These are phyloP conservation scores for Fusarium nematophilum DNA, from an alignment of 2,329 filamentous ascomycete species.

Conservation along the genomic window DNA sequence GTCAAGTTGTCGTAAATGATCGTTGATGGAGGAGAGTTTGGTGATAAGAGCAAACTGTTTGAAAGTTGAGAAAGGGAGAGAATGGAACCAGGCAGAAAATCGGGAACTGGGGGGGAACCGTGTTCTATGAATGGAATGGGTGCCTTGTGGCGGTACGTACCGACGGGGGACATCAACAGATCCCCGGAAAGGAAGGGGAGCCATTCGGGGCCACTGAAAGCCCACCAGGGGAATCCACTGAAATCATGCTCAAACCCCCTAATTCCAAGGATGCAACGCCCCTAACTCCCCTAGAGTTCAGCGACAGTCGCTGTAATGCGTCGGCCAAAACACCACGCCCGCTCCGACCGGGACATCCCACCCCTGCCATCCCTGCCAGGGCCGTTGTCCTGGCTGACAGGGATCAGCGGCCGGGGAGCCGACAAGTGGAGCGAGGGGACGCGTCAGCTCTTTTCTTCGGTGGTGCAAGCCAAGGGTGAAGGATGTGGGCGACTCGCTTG, in stretches of 20 bases:
- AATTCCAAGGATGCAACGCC: conserved; percentile 15
- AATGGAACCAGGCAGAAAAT: conserved; percentile 39
- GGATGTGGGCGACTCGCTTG: conserved; percentile 22
- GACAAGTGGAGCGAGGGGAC: conserved; percentile 42
- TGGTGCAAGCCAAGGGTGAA: conserved; percentile 42
- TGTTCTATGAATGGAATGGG: conserved; percentile 50
- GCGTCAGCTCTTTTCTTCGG: conserved; percentile 44
- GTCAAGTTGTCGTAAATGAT: conserved; percentile 13
- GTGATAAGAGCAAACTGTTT: conserved; percentile 31
- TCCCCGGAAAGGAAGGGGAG: conserved; percentile 23
- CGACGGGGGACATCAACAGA: conserved; percentile 23
- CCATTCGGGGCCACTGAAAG: conserved; percentile 30
- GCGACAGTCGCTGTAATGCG: conserved; percentile 18
- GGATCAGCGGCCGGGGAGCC: conserved; percentile 41
- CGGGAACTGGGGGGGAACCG: conserved; percentile 44
- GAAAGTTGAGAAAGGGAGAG: conserved; percentile 39
- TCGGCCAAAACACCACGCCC: neutral
- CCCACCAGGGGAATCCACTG: conserved; percentile 34
- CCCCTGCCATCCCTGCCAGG: conserved; percentile 25
- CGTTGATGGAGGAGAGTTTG: conserved; percentile 24
- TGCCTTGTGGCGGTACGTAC: conserved; percentile 43
- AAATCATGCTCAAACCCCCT: conserved; percentile 33
- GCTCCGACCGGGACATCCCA: neutral
- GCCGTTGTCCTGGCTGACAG: conserved; percentile 38
- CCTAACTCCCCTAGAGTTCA: conserved; percentile 14